phyloP scores from a whole-genome alignment of 2,329 filamentous ascomycete genomes.

The Domatiomyces globalis region DNA sequence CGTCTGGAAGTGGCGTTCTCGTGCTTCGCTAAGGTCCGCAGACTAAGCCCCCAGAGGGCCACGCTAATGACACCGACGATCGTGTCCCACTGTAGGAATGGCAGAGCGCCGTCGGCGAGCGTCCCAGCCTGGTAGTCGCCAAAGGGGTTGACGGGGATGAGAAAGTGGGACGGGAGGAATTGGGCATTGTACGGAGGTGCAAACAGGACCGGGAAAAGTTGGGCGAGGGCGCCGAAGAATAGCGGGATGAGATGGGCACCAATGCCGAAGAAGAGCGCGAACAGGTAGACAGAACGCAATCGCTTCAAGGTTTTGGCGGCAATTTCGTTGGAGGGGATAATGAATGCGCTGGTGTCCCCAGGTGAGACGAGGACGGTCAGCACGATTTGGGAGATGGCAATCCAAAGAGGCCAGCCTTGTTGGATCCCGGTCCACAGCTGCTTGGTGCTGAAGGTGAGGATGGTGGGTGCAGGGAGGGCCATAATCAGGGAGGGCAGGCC shows the following conservation, averaged over 20 bases:
- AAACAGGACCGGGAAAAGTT: conserved; percentile 25
- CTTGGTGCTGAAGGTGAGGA: conserved; percentile 29
- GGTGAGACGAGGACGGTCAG: conserved; percentile 19
- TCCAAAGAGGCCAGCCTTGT: conserved; percentile 38
- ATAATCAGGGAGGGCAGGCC: conserved; percentile 32
- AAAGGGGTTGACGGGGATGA: conserved; percentile 25
- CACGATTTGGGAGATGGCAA: conserved; percentile 27
- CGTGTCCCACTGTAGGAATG: conserved; percentile 38
- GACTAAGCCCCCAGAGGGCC: conserved; percentile 32
- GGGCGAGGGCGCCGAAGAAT: conserved; percentile 28
- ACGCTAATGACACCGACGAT: conserved; percentile 30
- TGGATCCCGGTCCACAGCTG: conserved; percentile 37
- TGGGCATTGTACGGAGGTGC: conserved; percentile 20
- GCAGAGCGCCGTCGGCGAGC: conserved; percentile 30
- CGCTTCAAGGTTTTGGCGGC: conserved; percentile 20
- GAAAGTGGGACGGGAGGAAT: conserved; percentile 28
- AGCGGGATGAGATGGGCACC: conserved; percentile 29
- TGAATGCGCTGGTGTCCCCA: conserved; percentile 17
- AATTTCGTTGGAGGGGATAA: conserved; percentile 12
- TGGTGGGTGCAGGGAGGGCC: conserved; percentile 28
- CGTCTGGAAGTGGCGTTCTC: conserved; percentile 19
- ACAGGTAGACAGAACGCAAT: conserved; percentile 29
- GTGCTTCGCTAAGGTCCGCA: conserved; percentile 23
- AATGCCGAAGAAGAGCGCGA: conserved; percentile 28
- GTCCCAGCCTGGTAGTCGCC: conserved; percentile 20